Base-by-base conservation (phyloP, 495 filamentous ascomycete species). In the Massariosphaeria phaeospora region DNA sequence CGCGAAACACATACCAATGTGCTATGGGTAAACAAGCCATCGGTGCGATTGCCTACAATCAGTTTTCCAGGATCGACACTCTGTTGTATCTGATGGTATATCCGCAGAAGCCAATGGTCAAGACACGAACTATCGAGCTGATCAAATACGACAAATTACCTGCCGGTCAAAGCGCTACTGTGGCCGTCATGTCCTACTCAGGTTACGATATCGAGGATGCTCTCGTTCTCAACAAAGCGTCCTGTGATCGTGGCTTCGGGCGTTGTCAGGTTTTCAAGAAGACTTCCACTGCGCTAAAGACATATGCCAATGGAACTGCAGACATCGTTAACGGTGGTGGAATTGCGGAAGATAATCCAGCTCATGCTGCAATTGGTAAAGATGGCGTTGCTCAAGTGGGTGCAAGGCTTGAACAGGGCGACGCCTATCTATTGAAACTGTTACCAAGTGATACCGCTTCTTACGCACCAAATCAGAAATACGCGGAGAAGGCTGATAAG, bases 21-120 rank as follows among this genome's bases (percentile, higher is more conserved):
- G 93, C 93, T 70, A 99, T 99, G 93, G 93, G 93, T 76, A 99
- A 99, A 72, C 93, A 99, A 86, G 93, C 93, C 15, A 96, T 99
- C 68, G 93, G 93, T 43, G 89, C 91, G 17, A 96, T 97, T 67
- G 91, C 91, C 11, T 89, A 93, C 57, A 99, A 99, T 64, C 94
- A 97, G 69, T 95, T 95, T 73, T 81, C 86, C 54, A 84, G 93
- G 20, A 93, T 99, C 67, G 93, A 99, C 65, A 96, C 90, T 2
- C 78, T 97, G 25, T 81, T 97, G 17, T 96, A 97, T 63, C 83
- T 95, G 3, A 89, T 97, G 77, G 91, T 97, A 15, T 99, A 99
- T 65, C 93, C 93, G 2, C 93, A 99, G 62, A 88, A 95, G 59
- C 93, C 93, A 4, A 89, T 99, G 83, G 94, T 97, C 47, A 95